These are phyloP conservation scores for Vigna mungo DNA, from an alignment of 306 rosid genomes.

Conservation along the genomic window DNA sequence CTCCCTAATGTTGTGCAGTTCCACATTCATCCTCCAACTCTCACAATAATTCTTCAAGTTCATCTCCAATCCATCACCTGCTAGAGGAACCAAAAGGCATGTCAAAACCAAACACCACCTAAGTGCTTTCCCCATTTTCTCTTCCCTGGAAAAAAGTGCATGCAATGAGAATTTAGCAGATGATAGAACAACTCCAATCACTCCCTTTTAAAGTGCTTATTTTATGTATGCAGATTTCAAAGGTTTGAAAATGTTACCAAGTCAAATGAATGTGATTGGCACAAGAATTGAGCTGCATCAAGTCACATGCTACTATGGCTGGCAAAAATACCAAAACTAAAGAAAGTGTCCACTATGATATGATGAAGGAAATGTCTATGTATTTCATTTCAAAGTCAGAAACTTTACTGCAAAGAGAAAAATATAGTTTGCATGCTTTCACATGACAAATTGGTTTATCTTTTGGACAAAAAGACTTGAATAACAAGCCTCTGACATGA, in stretches of 20 bases:
- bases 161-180: neutral
- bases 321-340: conserved; percentile 40
- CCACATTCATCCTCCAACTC: conserved; percentile 77
- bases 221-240: neutral
- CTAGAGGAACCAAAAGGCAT: conserved; percentile 42
- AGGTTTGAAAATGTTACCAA: neutral
- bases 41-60: conserved; percentile 70
- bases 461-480: neutral
- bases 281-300: neutral
- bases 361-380: neutral
- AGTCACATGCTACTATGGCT: conserved; percentile 34
- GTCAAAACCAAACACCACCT: conserved; percentile 34
- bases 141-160: neutral
- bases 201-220: neutral
- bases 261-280: conserved; percentile 40
- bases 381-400: neutral
- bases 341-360: neutral
- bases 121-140: conserved; percentile 47
- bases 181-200: neutral
- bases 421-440: neutral
- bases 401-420: conserved; percentile 2
- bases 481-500: neutral
- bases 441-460: neutral
- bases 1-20: conserved; percentile 66
- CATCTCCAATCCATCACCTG: conserved; percentile 45